Percentiles rank a stretch among this genome's conserved stretches.
Conservation (phyloP, 139 green algal species). For the Coelastrella sp. region DNA sequence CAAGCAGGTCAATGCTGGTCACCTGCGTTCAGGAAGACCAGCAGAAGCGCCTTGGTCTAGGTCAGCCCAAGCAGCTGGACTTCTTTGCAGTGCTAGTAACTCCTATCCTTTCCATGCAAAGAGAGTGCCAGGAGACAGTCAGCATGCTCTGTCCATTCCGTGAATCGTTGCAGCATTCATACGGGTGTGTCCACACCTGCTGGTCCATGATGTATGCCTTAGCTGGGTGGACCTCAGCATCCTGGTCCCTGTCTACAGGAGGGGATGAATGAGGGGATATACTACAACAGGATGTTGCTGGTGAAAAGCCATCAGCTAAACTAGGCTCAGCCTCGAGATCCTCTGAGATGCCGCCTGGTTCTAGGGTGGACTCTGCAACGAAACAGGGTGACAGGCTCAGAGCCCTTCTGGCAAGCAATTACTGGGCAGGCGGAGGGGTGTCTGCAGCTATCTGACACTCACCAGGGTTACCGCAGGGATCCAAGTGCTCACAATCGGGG, state of each 20-base stretch:
- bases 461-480: slow-evolving; percentile 12
- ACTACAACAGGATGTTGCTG: background rate
- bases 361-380: background rate
- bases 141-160: no score
- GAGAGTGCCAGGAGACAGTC: background rate
- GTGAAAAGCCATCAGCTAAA: slow-evolving; percentile 17
- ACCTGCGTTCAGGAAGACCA: background rate
- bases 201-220: slow-evolving; percentile 35
- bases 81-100: background rate
- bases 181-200: background rate
- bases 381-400: background rate
- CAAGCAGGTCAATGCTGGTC: background rate
- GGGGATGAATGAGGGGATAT: slow-evolving; percentile 29
- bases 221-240: slow-evolving; percentile 28
- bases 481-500: background rate
- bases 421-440: no score
- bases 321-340: slow-evolving; percentile 4
- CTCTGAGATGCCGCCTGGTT: background rate
- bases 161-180: background rate
- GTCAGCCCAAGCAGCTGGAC: background rate
- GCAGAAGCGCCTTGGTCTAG: background rate
- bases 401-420: background rate
- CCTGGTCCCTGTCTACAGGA: slow-evolving; percentile 9
- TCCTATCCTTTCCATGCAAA: background rate
- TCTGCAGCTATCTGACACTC: background rate